Conservation (phyloP, 164 flowering plant species). For the Liquidambar formosana region DNA sequence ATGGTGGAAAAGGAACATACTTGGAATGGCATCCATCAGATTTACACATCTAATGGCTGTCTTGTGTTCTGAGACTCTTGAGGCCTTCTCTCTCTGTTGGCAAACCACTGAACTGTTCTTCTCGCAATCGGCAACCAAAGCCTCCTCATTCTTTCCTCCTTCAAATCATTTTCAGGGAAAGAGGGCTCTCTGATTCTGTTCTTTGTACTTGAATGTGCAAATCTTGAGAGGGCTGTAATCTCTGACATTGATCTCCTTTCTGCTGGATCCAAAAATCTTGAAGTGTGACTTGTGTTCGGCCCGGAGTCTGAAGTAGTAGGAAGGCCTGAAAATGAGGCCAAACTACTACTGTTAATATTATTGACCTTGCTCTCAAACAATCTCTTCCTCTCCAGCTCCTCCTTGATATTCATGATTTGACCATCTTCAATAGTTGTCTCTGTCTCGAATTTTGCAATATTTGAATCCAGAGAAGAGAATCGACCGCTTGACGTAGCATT, state of each 20-base stretch:
- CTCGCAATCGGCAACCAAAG: conserved; percentile 67
- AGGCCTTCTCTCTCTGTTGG: conserved; percentile 38
- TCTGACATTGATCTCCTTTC: conserved; percentile 78
- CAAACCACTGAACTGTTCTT: conserved; percentile 65
- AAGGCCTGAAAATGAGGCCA: conserved; percentile 12
- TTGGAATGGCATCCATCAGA: not conserved
- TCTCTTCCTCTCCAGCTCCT: conserved; percentile 46
- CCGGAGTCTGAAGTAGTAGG: conserved; percentile 24
- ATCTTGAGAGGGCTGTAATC: conserved; percentile 57
- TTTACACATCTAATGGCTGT: conserved; percentile 19
- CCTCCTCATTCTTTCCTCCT: conserved; percentile 43
- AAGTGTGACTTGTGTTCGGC: conserved; percentile 3
- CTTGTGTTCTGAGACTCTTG: conserved; percentile 13
- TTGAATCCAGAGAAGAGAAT: conserved; percentile 26
- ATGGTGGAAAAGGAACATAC: not conserved
- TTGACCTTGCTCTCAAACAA: conserved; percentile 26
- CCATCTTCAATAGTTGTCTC: conserved; percentile 8
- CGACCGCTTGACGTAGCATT: conserved; percentile 41
- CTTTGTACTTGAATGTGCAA: conserved; percentile 15
- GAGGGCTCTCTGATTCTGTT: conserved; percentile 15
- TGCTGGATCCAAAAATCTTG: conserved; percentile 21
- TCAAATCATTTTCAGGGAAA: conserved; percentile 1
- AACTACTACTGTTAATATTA: conserved; percentile 8
- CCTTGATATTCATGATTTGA: conserved; percentile 26
- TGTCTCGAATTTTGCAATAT: not conserved